Evolutionary conservation across 306 rosid species (phyloP).

Genomic region (Ormosia semicastrata): DNA sequence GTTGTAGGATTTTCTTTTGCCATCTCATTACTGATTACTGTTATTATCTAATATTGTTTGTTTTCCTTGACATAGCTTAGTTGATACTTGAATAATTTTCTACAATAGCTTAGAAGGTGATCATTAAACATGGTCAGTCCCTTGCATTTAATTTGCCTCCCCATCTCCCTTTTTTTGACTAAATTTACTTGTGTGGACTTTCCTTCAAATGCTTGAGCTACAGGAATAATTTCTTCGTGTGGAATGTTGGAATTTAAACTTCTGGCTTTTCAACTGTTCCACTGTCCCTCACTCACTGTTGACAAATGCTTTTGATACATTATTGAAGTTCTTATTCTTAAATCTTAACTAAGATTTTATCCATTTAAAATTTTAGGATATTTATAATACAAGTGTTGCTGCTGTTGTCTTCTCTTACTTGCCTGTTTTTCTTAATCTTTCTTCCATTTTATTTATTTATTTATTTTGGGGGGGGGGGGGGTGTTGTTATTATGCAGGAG

Average conservation of each 20-base stretch:
- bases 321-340: neutral
- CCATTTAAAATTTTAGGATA: slow-evolving; percentile 1
- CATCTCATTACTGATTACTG: neutral
- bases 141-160: neutral
- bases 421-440: neutral
- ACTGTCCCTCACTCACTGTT: neutral
- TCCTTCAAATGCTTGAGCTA: neutral
- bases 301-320: neutral
- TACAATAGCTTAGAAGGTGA: neutral
- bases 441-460: neutral
- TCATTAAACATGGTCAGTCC: neutral
- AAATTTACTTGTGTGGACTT: neutral
- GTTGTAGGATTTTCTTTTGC: neutral
- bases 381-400: neutral
- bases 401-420: neutral
- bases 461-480: neutral
- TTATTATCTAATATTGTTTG: neutral
- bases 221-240: neutral
- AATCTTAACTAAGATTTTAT: neutral
- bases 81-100: neutral
- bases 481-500: slow-evolving; percentile 51
- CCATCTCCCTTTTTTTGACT: neutral
- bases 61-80: neutral
- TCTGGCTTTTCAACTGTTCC: neutral
- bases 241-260: neutral